A percentile compares a stretch with the other conserved stretches of the same genome.
phyloP scores from a whole-genome alignment of 768 basidiomycete species.

The Leccinum subgranulosum region DNA sequence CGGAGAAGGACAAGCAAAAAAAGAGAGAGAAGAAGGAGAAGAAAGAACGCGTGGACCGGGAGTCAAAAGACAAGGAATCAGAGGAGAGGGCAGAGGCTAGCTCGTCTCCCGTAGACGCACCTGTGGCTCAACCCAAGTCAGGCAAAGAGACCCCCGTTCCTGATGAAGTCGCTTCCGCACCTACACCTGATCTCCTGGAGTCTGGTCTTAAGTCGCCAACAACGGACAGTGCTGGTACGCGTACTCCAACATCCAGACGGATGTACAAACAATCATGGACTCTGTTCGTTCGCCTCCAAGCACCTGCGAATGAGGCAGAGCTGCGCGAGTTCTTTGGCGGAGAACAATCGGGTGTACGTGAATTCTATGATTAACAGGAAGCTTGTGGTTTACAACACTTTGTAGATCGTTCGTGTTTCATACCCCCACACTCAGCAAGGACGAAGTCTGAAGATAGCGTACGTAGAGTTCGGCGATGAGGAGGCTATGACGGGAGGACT shows the following conservation, averaged over 20 bases:
- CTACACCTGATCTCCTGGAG: slow-evolving; percentile 27
- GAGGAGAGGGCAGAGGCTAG: slow-evolving; percentile 33
- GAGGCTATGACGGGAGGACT: slow-evolving; percentile 79
- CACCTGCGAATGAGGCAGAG: slow-evolving; percentile 56
- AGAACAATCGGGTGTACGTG: slow-evolving; percentile 61
- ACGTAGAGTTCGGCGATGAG: slow-evolving; percentile 89
- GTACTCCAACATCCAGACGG: slow-evolving; percentile 69
- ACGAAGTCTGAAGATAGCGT: slow-evolving; percentile 61
- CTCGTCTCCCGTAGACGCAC: slow-evolving; percentile 22
- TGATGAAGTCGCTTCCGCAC: slow-evolving; percentile 23
- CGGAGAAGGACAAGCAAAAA: slow-evolving; percentile 55
- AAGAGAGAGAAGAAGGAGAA: slow-evolving; percentile 63
- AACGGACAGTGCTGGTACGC: slow-evolving; percentile 57
- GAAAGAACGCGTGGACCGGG: slow-evolving; percentile 48
- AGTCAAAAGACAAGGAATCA: slow-evolving; percentile 37
- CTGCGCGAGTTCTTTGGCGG: slow-evolving; percentile 76
- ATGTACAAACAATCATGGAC: slow-evolving; percentile 78
- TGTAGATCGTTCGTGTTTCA: slow-evolving; percentile 65
- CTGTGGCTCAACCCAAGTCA: slow-evolving; percentile 29
- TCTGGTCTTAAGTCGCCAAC: slow-evolving; percentile 51
- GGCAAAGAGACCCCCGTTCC: slow-evolving; percentile 38
- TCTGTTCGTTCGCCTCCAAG: slow-evolving; percentile 70
- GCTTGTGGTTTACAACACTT: neutral
- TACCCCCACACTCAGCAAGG: slow-evolving; percentile 49
- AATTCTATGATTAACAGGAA: neutral